Evolutionary conservation across 1,284 basidiomycete species (phyloP).

Genomic region (Pseudozyma sp.): DNA sequence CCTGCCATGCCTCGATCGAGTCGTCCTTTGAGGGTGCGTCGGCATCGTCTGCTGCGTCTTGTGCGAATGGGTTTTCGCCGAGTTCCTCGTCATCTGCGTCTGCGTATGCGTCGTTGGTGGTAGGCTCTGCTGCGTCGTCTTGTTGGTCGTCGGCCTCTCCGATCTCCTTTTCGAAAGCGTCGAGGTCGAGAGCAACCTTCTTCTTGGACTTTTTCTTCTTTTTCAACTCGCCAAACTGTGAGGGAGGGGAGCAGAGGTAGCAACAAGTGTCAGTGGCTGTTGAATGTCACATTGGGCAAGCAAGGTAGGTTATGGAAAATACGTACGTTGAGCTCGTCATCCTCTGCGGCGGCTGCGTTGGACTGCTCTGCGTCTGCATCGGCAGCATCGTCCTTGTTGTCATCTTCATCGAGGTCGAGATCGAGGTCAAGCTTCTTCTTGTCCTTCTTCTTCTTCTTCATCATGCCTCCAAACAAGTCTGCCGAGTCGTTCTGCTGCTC

Average conservation of each 20-base stretch:
- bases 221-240: slow-evolving; percentile 72
- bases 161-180: slow-evolving; percentile 69
- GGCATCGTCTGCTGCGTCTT: slow-evolving; percentile 45
- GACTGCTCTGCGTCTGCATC: slow-evolving; percentile 47
- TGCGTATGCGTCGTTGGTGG: slow-evolving; percentile 74
- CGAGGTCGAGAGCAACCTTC: slow-evolving; percentile 69
- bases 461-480: slow-evolving; percentile 85
- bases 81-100: slow-evolving; percentile 68
- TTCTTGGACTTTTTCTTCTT: slow-evolving; percentile 71
- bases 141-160: slow-evolving; percentile 70
- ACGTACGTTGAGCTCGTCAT: slow-evolving; percentile 68
- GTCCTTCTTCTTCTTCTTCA: slow-evolving; percentile 89
- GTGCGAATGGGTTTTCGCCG: slow-evolving; percentile 62
- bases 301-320: not conserved
- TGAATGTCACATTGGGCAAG: too few species aligned
- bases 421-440: slow-evolving; percentile 87
- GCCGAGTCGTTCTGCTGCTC: slow-evolving; percentile 75
- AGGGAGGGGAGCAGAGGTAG: slow-evolving; percentile 2
- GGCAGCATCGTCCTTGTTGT: slow-evolving; percentile 52
- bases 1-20: slow-evolving; percentile 76
- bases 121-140: slow-evolving; percentile 61
- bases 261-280: not conserved
- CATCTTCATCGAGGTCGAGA: slow-evolving; percentile 51
- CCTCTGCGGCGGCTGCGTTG: slow-evolving; percentile 44
- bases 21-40: slow-evolving; percentile 37